A percentile compares a stretch with the other conserved stretches of the same genome.
phyloP scores from a whole-genome alignment of 1,139 yeast genomes.

The Kazachstania sp. region DNA sequence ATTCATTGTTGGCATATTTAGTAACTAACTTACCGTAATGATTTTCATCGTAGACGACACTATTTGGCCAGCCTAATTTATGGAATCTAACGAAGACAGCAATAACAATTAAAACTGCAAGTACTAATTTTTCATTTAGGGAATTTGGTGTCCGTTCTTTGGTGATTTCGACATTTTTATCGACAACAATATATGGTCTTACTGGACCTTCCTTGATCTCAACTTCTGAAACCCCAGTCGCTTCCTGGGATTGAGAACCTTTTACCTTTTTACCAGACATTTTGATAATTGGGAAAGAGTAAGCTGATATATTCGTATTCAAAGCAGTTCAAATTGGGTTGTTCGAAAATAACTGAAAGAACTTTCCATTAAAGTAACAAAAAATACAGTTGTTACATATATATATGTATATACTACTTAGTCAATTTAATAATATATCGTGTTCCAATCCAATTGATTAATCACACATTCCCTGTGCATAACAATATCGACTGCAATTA shows the following conservation, averaged over 20 bases:
- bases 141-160: slow-evolving; percentile 32
- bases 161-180: slow-evolving; percentile 36
- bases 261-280: slow-evolving; percentile 6
- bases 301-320: background rate
- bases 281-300: background rate
- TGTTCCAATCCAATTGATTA: too few relatives aligned
- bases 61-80: slow-evolving; percentile 55
- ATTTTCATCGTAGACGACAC: slow-evolving; percentile 88
- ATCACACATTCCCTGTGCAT: too few relatives aligned
- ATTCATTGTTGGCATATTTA: slow-evolving; percentile 59
- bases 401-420: too few relatives aligned
- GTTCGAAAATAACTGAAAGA: too few relatives aligned
- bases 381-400: too few relatives aligned
- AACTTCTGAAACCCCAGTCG: slow-evolving; percentile 25
- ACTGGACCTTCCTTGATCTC: slow-evolving; percentile 35
- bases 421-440: too few relatives aligned
- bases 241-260: background rate
- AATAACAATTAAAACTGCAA: slow-evolving; percentile 45
- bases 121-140: slow-evolving; percentile 33
- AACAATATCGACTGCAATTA: too few relatives aligned
- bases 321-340: too few relatives aligned
- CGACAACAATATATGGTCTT: slow-evolving; percentile 36
- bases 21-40: slow-evolving; percentile 71
- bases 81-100: slow-evolving; percentile 53
- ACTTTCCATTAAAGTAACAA: too few relatives aligned